These are phyloP conservation scores for Acanthamoeba quina DNA, from an alignment of 208 protist genomes.

Conservation along the genomic window DNA sequence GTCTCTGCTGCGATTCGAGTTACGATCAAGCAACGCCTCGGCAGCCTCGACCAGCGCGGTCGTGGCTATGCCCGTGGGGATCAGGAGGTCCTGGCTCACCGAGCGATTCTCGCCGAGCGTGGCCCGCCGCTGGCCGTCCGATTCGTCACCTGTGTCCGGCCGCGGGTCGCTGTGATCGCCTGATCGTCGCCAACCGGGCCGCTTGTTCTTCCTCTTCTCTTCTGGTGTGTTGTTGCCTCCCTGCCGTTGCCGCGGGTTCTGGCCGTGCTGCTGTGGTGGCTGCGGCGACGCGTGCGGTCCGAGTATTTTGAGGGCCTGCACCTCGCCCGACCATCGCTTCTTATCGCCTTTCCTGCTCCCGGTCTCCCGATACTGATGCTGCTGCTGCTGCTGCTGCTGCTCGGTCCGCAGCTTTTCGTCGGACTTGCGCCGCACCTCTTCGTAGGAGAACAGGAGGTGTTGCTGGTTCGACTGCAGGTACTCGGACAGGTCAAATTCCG, in stretches of 20 bases:
- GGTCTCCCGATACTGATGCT: background rate
- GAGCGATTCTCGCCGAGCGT: conserved; percentile 2
- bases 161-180: background rate
- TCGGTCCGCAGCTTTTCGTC: conserved; percentile 33
- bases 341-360: background rate
- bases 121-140: background rate
- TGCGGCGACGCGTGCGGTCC: background rate
- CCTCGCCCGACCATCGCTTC: background rate
- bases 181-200: background rate
- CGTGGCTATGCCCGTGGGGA: background rate
- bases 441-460: conserved; percentile 42
- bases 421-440: conserved; percentile 33
- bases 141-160: background rate
- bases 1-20: background rate
- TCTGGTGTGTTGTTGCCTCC: background rate
- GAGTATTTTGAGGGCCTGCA: conserved; percentile 29
- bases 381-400: background rate
- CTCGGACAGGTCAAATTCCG: conserved; percentile 45
- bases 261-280: background rate
- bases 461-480: conserved; percentile 57
- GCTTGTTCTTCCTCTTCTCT: background rate
- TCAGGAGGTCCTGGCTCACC: background rate
- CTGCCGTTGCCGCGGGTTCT: background rate
- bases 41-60: background rate
- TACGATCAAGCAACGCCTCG: background rate